A percentile compares a stretch with the other conserved stretches of the same genome.
Evolutionary conservation across 192 early-diverging fungal genomes (phyloP).

Genomic region (Linnemannia hyalina): DNA sequence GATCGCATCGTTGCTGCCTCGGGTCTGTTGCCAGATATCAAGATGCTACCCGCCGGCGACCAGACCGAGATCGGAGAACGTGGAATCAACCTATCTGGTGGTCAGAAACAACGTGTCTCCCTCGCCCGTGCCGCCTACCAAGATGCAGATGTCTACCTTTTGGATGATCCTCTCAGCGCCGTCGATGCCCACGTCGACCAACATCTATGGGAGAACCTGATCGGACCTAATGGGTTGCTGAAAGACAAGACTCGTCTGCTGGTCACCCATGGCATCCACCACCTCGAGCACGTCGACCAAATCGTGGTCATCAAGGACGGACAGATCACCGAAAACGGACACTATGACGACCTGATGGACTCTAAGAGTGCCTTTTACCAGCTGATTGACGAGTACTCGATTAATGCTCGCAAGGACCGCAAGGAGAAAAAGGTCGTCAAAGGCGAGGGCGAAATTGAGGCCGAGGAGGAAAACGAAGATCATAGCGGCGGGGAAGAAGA

Average conservation of each 20-base stretch:
- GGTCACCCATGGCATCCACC: constrained; percentile 84
- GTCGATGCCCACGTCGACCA: constrained; percentile 83
- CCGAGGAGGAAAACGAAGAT: constrained; percentile 35
- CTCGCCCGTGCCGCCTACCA: constrained; percentile 85
- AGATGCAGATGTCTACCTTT: constrained; percentile 76
- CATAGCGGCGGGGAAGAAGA: neutral
- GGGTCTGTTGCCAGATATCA: constrained; percentile 85
- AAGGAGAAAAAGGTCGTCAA: neutral
- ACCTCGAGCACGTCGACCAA: constrained; percentile 78
- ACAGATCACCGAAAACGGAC: constrained; percentile 71
- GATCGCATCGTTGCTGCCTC: constrained; percentile 78
- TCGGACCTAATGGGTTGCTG: constrained; percentile 80
- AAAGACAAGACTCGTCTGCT: constrained; percentile 82
- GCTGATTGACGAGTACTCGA: constrained; percentile 69
- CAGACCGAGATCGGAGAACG: constrained; percentile 92
- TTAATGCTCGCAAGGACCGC: constrained; percentile 24
- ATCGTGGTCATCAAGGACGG: constrained; percentile 80
- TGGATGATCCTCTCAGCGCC: constrained; percentile 92
- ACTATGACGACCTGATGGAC: constrained; percentile 70
- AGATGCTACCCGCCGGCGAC: constrained; percentile 88
- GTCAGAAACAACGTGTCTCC: constrained; percentile 83
- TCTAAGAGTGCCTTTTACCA: constrained; percentile 64
- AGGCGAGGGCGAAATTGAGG: constrained; percentile 12
- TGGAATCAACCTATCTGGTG: constrained; percentile 92
- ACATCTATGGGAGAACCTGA: constrained; percentile 74